Base-by-base conservation (phyloP, 1,139 yeast species). In the Suhomyces chickasaworum region DNA sequence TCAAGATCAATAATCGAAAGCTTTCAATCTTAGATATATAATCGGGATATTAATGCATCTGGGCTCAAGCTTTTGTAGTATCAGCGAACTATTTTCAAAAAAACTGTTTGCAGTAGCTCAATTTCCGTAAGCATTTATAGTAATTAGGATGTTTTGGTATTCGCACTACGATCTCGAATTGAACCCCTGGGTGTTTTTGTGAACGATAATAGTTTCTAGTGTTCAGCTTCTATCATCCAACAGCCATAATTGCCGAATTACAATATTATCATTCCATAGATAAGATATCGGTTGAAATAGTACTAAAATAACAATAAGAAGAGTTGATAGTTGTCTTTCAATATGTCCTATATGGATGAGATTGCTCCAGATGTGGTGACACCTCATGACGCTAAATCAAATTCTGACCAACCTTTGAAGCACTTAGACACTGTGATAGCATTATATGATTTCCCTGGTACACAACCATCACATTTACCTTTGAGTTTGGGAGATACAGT, bases 391-490 rank as follows among this genome's bases (percentile, higher is more conserved):
- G 27, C 53, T 20, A 57, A 57, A 39, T 39, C 46, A 12, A 39
- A 38, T 13, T 44, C 50, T 20, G 61, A 58, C 42, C 64, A 62
- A 37, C 71, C 72, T 3, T 47, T 71, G 37, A 69, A 61, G 43
- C 76, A 70, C 49, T 56, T 78, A 12, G 80, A 76, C 51, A 75
- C 82, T 0, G 84, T 78, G 16, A 71, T 76, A 22, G 83, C 80
- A 7, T 64, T 77, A 7, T 77, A 78, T 54, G 81, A 76, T 47
- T 76, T 75, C 55, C 78, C 77, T 5, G 77, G 78, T 3, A 69
- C 77, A 3, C 74, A 73, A 39, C 68, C 77, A 1, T 70, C 74
- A 16, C 75, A 77, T 46, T 63, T 80, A 31, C 77, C 78, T 7
- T 59, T 80, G 22, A 67, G 63, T 45, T 63, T 76, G 6, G 84